Percentiles rank a stretch among this genome's conserved stretches.
These are phyloP conservation scores for Kockovaella imperatae DNA, from an alignment of 768 basidiomycete species.

Conservation along the genomic window DNA sequence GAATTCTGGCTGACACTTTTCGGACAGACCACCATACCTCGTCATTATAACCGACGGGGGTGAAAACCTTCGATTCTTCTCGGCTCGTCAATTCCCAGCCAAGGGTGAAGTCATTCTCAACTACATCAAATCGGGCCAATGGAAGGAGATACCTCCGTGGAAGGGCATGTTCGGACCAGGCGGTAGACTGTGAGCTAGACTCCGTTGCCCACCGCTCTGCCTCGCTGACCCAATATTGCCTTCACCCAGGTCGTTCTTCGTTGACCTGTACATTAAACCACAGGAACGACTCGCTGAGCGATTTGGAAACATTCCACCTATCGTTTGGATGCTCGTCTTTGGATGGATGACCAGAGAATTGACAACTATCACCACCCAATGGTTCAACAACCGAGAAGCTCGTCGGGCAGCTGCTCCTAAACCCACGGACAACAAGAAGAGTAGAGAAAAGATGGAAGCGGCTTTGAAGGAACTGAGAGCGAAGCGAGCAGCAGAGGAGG, in stretches of 20 bases:
- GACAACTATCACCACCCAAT: no score
- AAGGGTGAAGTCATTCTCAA: neutral
- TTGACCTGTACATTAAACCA: constrained; percentile 11
- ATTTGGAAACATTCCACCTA: constrained; percentile 10
- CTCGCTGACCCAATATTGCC: no score
- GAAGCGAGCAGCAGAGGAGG: no score
- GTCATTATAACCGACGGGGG: constrained; percentile 66
- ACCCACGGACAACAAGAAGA: no score
- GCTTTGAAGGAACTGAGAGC: no score
- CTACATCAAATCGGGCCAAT: neutral
- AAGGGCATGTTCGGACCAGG: neutral
- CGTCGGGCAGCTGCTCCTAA: no score
- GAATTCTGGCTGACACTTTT: neutral
- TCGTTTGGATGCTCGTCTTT: constrained; percentile 3
- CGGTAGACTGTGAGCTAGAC: neutral
- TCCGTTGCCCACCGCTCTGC: neutral
- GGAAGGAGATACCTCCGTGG: neutral
- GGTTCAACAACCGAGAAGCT: no score
- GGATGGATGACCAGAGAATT: constrained; percentile 3
- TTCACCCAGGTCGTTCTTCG: neutral
- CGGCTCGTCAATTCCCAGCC: constrained; percentile 45
- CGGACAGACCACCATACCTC: constrained; percentile 62
- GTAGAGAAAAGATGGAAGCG: no score
- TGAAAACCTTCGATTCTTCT: constrained; percentile 71
- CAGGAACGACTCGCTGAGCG: neutral